Base-by-base conservation (phyloP, 2,329 filamentous ascomycete genomes). In the Exophiala sp. region DNA sequence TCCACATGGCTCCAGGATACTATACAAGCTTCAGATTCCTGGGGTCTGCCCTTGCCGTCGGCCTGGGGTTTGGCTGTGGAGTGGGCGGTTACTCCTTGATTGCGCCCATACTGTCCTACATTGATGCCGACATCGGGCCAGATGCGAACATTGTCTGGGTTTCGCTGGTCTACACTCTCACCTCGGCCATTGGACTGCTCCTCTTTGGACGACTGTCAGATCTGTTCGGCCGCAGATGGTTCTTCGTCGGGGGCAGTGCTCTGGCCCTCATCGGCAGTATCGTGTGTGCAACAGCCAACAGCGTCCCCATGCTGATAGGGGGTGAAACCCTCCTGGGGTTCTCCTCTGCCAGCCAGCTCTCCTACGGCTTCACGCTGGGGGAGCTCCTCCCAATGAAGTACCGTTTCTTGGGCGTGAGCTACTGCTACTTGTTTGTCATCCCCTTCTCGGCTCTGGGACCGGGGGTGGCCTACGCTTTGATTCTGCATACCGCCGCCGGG, bases 381-480 rank as follows among this genome's bases (percentile, higher is more conserved):
- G 69, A 71, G 57, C 60, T 71, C 14, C 67, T 70, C 9, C 66
- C 67, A 8, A 70, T 68, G 56, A 65, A 65, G 54, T 55, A 64
- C 22, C 67, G 68, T 22, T 62, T 65, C 37, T 37, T 60, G 10
- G 65, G 62, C 27, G 65, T 65, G 46, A 60, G 60, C 10, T 61
- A 60, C 40, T 61, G 66, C 24, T 68, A 66, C 53, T 39, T 65
- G 37, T 60, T 64, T 24, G 63, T 60, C n/a, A 59, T 69, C 39
- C 66, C 65, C 4, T 55, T 62, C 23, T 57, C 55, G 9, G 57
- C 42, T 11, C 61, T 64, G 21, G 74, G 73, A 0, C 72, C 73
- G n/a, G 62, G 73, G 35, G 73, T 77, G 44, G 73, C 73, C 2
- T 64, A 69, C 13, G 59, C 65, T 1, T 65, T 76, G 21, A 69